Percentiles rank a stretch among this genome's conserved stretches.
These are phyloP conservation scores for Stephanodiscus triporus DNA, from an alignment of 108 stramenopile genomes.

Conservation along the genomic window DNA sequence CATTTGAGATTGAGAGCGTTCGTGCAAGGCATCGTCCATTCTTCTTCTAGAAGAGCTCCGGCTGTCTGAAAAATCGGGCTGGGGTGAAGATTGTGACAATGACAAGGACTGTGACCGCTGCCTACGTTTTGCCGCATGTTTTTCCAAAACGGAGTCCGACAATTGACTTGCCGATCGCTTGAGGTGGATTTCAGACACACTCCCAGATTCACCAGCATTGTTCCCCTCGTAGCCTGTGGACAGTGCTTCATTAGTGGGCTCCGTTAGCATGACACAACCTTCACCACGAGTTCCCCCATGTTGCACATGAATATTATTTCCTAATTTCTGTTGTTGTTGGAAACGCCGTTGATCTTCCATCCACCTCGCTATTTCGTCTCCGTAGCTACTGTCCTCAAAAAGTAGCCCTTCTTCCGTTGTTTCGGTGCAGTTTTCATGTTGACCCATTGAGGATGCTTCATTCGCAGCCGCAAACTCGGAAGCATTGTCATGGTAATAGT, in stretches of 20 bases:
- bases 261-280: background rate
- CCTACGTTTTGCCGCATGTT: slow-evolving; percentile 3
- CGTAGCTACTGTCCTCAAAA: slow-evolving; percentile 4
- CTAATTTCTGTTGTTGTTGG: background rate
- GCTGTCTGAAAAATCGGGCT: slow-evolving; percentile 2
- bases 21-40: slow-evolving; percentile 44
- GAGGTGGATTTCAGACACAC: background rate
- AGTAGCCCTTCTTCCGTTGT: slow-evolving; percentile 7
- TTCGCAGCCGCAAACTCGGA: background rate
- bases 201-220: background rate
- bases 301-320: background rate
- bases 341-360: slow-evolving; percentile 9
- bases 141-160: background rate
- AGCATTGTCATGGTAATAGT: background rate
- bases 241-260: background rate
- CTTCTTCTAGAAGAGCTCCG: slow-evolving; percentile 29
- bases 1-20: slow-evolving; percentile 35
- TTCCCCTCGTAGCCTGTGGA: background rate
- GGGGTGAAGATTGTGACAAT: background rate
- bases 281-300: background rate
- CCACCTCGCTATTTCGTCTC: slow-evolving; percentile 14
- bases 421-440: slow-evolving; percentile 7
- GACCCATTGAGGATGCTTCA: background rate
- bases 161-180: slow-evolving; percentile 8
- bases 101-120: slow-evolving; percentile 4